Evolutionary conservation across 345 rosid genomes (phyloP).

Genomic region (rapeseed (Brassica napus)): DNA sequence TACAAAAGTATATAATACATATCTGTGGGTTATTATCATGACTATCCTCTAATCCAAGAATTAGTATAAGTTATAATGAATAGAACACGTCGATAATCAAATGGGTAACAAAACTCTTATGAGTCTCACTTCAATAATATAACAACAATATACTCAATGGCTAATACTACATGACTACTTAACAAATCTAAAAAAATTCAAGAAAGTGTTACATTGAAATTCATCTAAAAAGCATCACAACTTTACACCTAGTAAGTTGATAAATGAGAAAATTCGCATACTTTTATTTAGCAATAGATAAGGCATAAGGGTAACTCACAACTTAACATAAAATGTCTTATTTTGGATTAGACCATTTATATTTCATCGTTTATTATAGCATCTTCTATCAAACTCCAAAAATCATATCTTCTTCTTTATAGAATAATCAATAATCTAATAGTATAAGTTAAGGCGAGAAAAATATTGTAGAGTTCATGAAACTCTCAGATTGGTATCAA

Average conservation of each 20-base stretch:
- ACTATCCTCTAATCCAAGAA: neutral
- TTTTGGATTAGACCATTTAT: neutral
- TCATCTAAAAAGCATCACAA: neutral
- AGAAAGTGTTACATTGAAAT: neutral
- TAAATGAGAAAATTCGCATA: neutral
- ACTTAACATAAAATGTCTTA: neutral
- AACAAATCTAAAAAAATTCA: neutral
- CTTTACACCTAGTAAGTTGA: conserved; percentile 4
- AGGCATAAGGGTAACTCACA: no score
- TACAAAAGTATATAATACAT: neutral
- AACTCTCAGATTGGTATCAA: neutral
- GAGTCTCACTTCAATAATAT: neutral
- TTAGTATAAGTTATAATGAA: neutral
- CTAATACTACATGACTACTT: neutral
- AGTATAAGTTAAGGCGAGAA: neutral
- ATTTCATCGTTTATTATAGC: neutral
- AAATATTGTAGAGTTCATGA: neutral
- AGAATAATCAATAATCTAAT: neutral
- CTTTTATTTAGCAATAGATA: neutral
- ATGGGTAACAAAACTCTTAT: neutral
- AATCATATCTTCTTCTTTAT: neutral
- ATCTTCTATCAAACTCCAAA: neutral
- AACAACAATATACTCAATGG: neutral
- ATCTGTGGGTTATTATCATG: neutral
- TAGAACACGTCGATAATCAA: neutral